phyloP scores from a whole-genome alignment of 2,329 filamentous ascomycete species.

The Colletotrichum sp. region DNA sequence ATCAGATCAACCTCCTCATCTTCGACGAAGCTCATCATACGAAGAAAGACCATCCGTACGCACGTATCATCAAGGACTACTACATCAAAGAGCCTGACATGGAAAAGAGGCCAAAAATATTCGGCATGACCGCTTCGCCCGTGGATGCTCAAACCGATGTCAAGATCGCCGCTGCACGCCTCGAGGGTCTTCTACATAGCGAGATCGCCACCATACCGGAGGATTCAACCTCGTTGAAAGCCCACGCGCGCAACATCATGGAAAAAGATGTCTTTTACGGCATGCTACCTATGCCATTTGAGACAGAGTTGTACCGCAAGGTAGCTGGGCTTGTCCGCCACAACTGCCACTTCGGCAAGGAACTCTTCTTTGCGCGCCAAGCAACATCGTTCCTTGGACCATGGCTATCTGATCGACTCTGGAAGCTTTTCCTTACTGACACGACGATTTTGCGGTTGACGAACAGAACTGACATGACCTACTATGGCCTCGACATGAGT shows the following conservation, averaged over 20 bases:
- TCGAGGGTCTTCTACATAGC: conserved; percentile 80
- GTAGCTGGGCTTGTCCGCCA: conserved; percentile 52
- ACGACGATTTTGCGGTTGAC: conserved; percentile 67
- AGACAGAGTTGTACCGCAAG: conserved; percentile 68
- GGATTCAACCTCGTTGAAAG: conserved; percentile 37
- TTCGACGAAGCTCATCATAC: conserved; percentile 98
- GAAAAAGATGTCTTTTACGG: conserved; percentile 52
- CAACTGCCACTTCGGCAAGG: conserved; percentile 54
- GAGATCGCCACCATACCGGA: conserved; percentile 77
- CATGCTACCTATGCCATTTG: conserved; percentile 52
- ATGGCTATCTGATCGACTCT: conserved; percentile 87
- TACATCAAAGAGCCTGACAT: conserved; percentile 62
- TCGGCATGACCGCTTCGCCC: conserved; percentile 97
- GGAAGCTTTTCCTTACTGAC: conserved; percentile 73
- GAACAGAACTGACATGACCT: conserved; percentile 46
- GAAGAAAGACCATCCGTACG: conserved; percentile 92
- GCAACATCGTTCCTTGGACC: conserved; percentile 73
- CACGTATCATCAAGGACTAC: conserved; percentile 86
- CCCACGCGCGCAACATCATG: conserved; percentile 51
- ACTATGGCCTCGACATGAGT: conserved; percentile 33
- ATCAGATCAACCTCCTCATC: conserved; percentile 85
- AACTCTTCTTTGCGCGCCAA: conserved; percentile 64
- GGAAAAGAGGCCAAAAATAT: conserved; percentile 71
- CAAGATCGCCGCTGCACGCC: conserved; percentile 68
- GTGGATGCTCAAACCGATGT: conserved; percentile 84